Evolutionary conservation across 306 rosid species (phyloP).

Genomic region (Corylus americana): DNA sequence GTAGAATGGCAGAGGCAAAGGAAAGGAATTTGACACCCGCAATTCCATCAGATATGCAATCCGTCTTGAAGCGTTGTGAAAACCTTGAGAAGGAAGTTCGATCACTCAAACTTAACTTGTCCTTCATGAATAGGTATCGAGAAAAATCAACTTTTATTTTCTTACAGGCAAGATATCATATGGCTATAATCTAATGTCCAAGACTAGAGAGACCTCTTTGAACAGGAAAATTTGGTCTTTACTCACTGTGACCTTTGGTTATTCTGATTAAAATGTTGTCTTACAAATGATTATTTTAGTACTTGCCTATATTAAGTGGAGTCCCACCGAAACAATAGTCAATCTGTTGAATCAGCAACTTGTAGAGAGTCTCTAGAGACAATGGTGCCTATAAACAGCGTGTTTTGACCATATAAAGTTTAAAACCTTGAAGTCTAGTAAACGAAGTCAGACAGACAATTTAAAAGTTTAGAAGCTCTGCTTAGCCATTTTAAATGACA

Average conservation of each 20-base stretch:
- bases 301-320: neutral
- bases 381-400: neutral
- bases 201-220: neutral
- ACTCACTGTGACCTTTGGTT: neutral
- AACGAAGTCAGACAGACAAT: neutral
- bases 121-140: constrained; percentile 60
- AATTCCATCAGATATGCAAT: constrained; percentile 84
- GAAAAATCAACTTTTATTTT: neutral
- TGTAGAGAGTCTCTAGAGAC: too few relatives aligned
- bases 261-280: neutral
- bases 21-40: constrained; percentile 79
- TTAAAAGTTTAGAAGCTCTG: neutral
- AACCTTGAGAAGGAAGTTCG: constrained; percentile 70
- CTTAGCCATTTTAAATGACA: neutral
- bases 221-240: neutral
- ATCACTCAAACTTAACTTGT: constrained; percentile 54
- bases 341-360: neutral
- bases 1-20: constrained; percentile 98
- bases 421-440: neutral
- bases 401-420: neutral
- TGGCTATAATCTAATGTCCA: neutral
- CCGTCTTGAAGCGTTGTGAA: constrained; percentile 82
- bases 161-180: neutral
- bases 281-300: neutral
- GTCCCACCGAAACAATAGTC: neutral